Base-by-base conservation (phyloP, 2,329 filamentous ascomycete species). In the Cladosporium oxysporum region DNA sequence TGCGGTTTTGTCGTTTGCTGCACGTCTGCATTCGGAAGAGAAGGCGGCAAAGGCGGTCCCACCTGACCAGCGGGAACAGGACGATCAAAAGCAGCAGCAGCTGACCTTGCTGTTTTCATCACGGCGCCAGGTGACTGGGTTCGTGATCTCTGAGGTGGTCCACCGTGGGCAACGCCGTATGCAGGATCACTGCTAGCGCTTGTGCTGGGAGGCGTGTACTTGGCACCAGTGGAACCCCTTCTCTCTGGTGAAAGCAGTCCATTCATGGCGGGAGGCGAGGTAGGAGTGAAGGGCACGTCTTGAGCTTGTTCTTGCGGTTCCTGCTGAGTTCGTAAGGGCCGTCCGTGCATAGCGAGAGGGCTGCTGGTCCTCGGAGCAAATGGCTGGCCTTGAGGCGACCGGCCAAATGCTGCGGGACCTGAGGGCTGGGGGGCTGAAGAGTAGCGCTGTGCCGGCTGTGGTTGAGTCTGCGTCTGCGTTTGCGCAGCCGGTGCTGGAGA, bases 281-380 rank as follows among this genome's bases (percentile, higher is more conserved):
- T 76, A 10, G 72, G 69, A 41, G 70, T 60, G 8, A 60, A 61
- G 14, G 67, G 63, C 11, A 64, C 58, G 52, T 53, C 62, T 21
- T 66, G 64, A 10, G 28, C 28, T 18, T 65, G 49, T 16, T 73
- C 70, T 35, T 66, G 74, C 55, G 74, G 73, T 35, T 78, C 76
- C 60, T 58, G 66, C 14, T 81, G 84, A 59, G 57, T 29, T 8
- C 23, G 33, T 14, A 33, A 8, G 18, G 64, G 64, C 14, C 64
- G 49, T 35, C 64, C 64, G 41, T 66, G 64, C 50, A 84, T 83
- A 35, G 87, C 87, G 18, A 89, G 79, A 18, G 87, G 87, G 74
- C 87, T 89, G n/a, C 87, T 89, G 7, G 86, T 89, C 65, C 87
- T 82, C 21, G 87, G 87, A 50, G 87, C 84, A 74, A 88, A 89